These are phyloP conservation scores for Calonectria fujianensis DNA, from an alignment of 2,329 filamentous ascomycete genomes.

Conservation along the genomic window DNA sequence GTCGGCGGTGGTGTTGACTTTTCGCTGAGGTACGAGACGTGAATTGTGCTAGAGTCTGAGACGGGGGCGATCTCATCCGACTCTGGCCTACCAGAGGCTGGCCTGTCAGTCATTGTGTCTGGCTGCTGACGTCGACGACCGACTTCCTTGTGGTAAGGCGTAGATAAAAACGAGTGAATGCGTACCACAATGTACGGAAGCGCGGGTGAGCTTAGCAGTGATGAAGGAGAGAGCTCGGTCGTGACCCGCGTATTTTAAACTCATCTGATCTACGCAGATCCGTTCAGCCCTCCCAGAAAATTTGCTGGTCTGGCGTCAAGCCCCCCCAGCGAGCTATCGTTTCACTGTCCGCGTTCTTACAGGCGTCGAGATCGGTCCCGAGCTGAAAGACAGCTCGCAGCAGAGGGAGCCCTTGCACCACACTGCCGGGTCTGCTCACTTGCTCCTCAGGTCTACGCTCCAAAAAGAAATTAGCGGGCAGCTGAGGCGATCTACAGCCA, in stretches of 20 bases:
- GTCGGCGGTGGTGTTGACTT: neutral
- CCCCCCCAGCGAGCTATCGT: conserved; percentile 8
- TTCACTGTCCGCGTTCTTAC: conserved; percentile 1
- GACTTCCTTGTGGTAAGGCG: too few species aligned
- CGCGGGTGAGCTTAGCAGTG: neutral
- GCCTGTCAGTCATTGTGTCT: neutral
- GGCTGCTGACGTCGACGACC: neutral
- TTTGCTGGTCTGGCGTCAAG: neutral
- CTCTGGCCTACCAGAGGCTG: neutral
- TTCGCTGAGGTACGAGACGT: neutral
- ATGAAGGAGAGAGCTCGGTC: neutral
- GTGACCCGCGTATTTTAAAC: neutral
- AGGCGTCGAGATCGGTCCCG: neutral
- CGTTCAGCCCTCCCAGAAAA: neutral
- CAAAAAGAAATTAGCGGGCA: neutral
- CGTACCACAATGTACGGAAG: neutral
- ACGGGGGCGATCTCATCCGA: neutral
- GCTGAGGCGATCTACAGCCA: neutral
- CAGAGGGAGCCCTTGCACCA: neutral
- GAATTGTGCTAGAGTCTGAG: neutral
- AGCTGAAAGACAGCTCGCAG: conserved; percentile 2
- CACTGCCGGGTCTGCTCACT: neutral
- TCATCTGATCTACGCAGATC: neutral
- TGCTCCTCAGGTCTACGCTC: neutral
- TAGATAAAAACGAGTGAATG: conserved; percentile 17